Evolutionary conservation across 2,329 filamentous ascomycete genomes (phyloP).

Genomic region (Botrytis elliptica): DNA sequence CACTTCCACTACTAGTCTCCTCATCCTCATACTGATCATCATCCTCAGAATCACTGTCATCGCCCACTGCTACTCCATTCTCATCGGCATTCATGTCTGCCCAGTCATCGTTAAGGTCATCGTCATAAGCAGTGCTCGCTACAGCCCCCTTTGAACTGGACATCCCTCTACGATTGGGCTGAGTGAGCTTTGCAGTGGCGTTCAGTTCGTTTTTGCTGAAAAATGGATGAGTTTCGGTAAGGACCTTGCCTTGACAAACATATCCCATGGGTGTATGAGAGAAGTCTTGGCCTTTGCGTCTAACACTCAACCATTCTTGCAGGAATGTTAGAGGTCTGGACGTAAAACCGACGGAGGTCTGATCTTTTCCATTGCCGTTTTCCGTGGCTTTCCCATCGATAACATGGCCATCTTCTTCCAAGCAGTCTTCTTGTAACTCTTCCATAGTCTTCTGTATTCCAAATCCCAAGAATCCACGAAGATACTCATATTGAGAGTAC

Average conservation of each 20-base stretch:
- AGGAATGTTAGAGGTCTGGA: constrained; percentile 48
- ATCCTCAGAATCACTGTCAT: not conserved
- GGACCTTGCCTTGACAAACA: constrained; percentile 41
- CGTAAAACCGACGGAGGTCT: constrained; percentile 32
- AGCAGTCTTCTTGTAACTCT: constrained; percentile 12
- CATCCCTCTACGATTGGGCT: not conserved
- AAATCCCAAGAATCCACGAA: constrained; percentile 37
- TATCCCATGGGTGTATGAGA: constrained; percentile 57
- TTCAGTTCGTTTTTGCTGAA: constrained; percentile 40
- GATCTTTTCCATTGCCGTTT: not conserved
- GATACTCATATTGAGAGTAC: constrained; percentile 45
- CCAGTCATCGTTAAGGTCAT: constrained; percentile 6
- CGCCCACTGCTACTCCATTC: not conserved
- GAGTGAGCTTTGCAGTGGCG: not conserved
- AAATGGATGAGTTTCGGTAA: constrained; percentile 51
- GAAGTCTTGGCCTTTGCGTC: constrained; percentile 57
- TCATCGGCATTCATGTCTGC: not conserved
- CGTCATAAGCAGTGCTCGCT: not conserved
- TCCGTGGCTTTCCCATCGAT: not conserved
- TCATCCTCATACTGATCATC: not conserved
- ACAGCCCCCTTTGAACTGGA: not conserved
- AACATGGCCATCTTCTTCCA: not conserved
- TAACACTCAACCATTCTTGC: constrained; percentile 55
- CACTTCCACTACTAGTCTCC: not conserved
- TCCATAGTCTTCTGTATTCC: constrained; percentile 14